Evolutionary conservation across 2,329 filamentous ascomycete species (phyloP), one percentile per base, ranked within the genome.

Genomic region (Alternaria panax): DNA sequence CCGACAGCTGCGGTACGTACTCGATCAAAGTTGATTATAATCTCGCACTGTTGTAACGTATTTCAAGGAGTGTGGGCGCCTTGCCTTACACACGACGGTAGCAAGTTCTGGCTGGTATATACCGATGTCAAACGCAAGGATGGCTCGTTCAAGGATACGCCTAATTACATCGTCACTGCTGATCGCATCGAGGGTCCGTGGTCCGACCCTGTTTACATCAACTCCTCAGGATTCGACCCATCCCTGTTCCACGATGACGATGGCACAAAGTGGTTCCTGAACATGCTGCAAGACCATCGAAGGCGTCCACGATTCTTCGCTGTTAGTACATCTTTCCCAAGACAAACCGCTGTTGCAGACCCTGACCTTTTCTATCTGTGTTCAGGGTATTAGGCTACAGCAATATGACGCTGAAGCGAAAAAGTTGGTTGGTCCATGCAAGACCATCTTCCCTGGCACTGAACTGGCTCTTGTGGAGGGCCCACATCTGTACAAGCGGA

Each of bases 91-190:
- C 85, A 89, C 64, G 86, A 88, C 63, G 86, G 85, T 45, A 79
- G 83, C 2, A 82, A 78, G 54, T 89, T 88, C 75, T 89, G 84
- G 82, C 82, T 89, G 5, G 87, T 89, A 2, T 89, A 87, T 72
- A 88, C 87, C 1, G 86, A 89, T 66, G 86, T 89, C 16, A 89
- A 88, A 77, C 85, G 87, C 63, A 89, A 89, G 71, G 87, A 89
- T 65, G 87, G 87, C 12, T 85, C 83, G 2, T 88, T 88, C 81
- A 88, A 87, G 71, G 87, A 88, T 66, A 82, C 85, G 1, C 87
- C 84, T 64, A 89, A 88, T 48, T 89, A 88, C 69, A 88, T 89
- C 58, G 83, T 89, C 53, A 84, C 81, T 12, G 68, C 74, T 11
- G 66, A 71, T 0, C 65, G 77, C 5, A 85, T 88, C 53, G 81